Evolutionary conservation across 2,329 filamentous ascomycete genomes (phyloP).

Genomic region (Cryphonectria naterciae): DNA sequence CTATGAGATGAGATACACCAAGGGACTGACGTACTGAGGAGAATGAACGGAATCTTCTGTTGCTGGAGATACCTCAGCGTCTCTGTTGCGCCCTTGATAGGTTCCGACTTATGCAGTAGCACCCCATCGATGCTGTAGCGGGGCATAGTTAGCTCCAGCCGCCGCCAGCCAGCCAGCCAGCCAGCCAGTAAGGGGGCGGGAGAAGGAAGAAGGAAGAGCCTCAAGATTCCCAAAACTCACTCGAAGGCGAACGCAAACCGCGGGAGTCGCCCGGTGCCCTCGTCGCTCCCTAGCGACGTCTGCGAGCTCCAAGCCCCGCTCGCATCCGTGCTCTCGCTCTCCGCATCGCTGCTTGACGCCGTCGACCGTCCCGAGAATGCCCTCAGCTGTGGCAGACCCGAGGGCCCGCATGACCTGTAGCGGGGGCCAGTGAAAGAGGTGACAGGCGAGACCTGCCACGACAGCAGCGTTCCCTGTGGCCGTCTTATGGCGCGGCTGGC

Average conservation of each 20-base stretch:
- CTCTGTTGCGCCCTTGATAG: slow-evolving; percentile 77
- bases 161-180: background rate
- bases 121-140: slow-evolving; percentile 79
- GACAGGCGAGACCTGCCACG: background rate
- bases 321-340: background rate
- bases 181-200: too few relatives aligned
- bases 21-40: slow-evolving; percentile 60
- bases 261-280: background rate
- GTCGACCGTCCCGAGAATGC: background rate
- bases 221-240: slow-evolving; percentile 31
- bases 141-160: background rate
- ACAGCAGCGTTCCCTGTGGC: background rate
- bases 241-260: slow-evolving; percentile 35
- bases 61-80: slow-evolving; percentile 74
- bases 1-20: background rate
- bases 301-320: background rate
- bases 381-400: background rate
- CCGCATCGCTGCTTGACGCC: background rate
- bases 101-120: slow-evolving; percentile 79
- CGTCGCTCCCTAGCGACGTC: background rate
- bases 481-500: background rate
- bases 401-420: background rate
- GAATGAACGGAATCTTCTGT: slow-evolving; percentile 84
- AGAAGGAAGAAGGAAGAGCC: background rate
- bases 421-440: background rate